Evolutionary conservation across 768 basidiomycete genomes (phyloP), one percentile per base, ranked within the genome.

Genomic region (Leccinum rimulosum): DNA sequence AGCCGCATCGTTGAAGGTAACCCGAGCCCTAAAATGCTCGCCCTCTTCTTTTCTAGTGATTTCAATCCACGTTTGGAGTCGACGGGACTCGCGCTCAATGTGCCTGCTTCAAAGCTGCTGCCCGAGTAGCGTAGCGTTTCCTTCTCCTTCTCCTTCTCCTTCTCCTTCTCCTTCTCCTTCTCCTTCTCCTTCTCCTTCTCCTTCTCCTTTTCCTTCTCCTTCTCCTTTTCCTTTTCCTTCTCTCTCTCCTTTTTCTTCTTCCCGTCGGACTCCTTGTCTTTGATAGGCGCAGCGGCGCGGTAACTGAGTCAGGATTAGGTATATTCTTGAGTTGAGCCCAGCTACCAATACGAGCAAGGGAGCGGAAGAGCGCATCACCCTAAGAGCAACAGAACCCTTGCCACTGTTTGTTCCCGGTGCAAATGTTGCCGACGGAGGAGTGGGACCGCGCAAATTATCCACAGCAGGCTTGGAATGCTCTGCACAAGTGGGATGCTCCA

Each of bases 351-450:
- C 85, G 76, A 4, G 91, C 90, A 45, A 92, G 71, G 3, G 85
- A 86, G 28, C 86, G 79, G 64, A 93, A 14, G 86, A 87, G 47
- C 87, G 79, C 76, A 93, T 91, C 5, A 91, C 91, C 6, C 91
- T 82, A 28, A 92, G 58, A 0, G 91, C 91, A 47, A 93, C 88
- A 0, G 88, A 90, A 31, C 81, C 83, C 30, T 82, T 80, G 53
- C 68, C 69, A 40, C 52, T 50, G 22, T 72, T 74, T 28, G 52
- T 40, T 49, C 59, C 54, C 5, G 59, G 76, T 2, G 77, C 76
- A n/a, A 73, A 71, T 7, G 78, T 75, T 5, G 52, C 62, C 17
- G 69, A 51, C 30, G 69, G 66, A 27, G 69, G 72, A n/a, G 69
- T 68, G 17, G 68, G 67, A 31, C 64, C 15, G 38, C 62, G 61